A percentile compares a stretch with the other conserved stretches of the same genome.
Conservation (phyloP, 495 filamentous ascomycete species). For the Podospora anserina region DNA sequence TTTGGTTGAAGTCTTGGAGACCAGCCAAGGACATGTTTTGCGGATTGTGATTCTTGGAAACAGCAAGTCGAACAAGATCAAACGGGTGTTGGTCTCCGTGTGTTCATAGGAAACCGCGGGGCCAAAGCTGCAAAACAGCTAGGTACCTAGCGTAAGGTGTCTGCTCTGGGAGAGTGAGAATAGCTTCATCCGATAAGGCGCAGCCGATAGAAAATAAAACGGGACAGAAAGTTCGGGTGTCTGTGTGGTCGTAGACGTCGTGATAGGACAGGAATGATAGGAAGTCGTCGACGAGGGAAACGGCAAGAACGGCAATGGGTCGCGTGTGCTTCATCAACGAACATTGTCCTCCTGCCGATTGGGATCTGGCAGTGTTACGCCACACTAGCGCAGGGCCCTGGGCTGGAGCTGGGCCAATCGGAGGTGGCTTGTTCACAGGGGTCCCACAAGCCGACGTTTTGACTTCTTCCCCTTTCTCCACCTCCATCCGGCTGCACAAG, state of each 20-base stretch:
- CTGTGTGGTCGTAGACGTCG: no score
- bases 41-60: no score
- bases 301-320: background rate
- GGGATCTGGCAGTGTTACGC: background rate
- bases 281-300: background rate
- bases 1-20: background rate
- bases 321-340: background rate
- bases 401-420: background rate
- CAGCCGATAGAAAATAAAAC: no score
- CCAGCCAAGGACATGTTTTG: background rate
- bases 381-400: background rate
- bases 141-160: no score
- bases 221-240: no score
- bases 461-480: constrained; percentile 5
- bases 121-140: no score
- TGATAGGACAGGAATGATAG: no score
- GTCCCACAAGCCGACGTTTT: background rate
- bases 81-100: no score
- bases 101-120: no score
- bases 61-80: no score
- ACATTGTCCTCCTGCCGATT: background rate
- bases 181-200: no score
- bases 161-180: no score
- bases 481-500: background rate
- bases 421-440: background rate